Conservation (phyloP, 23 red algal genomes). For the Agarophyton chilense region DNA sequence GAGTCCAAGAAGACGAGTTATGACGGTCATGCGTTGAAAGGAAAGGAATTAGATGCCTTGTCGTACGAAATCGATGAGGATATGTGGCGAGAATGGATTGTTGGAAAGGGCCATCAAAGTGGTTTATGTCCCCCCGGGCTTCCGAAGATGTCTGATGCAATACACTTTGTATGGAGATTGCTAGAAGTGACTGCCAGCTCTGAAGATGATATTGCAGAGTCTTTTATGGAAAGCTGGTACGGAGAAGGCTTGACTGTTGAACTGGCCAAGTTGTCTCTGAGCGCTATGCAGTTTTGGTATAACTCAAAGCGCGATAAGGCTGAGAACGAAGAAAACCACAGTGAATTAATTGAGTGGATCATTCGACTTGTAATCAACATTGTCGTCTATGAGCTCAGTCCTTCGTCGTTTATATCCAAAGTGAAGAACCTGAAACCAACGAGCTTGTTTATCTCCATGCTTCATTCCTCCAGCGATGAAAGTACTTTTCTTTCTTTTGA, state of each 20-base stretch:
- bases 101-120: neutral
- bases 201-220: neutral
- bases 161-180: neutral
- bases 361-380: conserved; percentile 5
- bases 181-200: neutral
- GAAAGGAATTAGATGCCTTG: conserved; percentile 9
- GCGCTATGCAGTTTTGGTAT: neutral
- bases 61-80: conserved; percentile 1
- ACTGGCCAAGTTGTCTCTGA: neutral
- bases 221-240: conserved; percentile 5
- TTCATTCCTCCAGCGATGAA: neutral
- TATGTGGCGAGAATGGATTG: conserved; percentile 4
- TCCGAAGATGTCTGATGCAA: neutral
- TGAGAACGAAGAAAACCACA: conserved; percentile 18
- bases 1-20: conserved; percentile 12
- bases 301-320: neutral
- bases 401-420: conserved; percentile 11
- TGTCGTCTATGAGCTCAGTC: conserved; percentile 18
- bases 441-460: neutral
- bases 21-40: neutral
- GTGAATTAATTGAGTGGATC: neutral
- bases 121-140: neutral
- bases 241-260: neutral
- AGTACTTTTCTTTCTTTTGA: neutral
- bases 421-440: neutral